Base-by-base conservation (phyloP, 2,329 filamentous ascomycete species). In the Penicillium thymicola region DNA sequence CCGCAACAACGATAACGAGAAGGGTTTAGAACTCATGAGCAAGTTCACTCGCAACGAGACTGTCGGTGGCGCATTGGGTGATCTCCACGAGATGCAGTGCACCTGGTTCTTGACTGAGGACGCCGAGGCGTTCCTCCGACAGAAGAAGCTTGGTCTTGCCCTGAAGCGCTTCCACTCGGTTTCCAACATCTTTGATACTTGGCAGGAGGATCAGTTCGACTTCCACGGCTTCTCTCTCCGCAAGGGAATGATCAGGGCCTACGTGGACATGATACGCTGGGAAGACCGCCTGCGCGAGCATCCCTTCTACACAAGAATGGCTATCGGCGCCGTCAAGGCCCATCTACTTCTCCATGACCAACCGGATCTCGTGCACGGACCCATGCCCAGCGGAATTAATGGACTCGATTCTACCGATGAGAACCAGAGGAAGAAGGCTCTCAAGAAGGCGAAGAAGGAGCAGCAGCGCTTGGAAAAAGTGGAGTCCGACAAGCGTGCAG, bases 191-290 rank as follows among this genome's bases (percentile, higher is more conserved):
- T 99, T 99, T 68, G 93, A 97, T 64, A 86, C 91, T 21, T 99
- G 94, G 94, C 89, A 96, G 71, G 95, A 99, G 72, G 94, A 99
- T 67, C 94, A 99, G 70, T 97, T 97, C 68, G 94, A 99, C 73
- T 99, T 99, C 80, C 95, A 99, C 80, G 91, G 86, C 72, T 99
- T 99, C 76, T 97, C 92, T 21, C 80, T 99, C n/a, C 83, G 94
- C 21, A 99, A 97, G 75, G 95, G 95, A 14, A 93, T 96, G 80
- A 90, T 97, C 59, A 83, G 93, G 55, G 90, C 94, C 1, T 99
- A 99, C 71, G 81, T 99, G 40, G 92, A 97, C 66, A 96, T 99
- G 91, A 82, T 99, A 45, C 85, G 89, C 65, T 99, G 94, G 95
- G 93, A 97, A 72, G 92, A 99, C 70, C 85, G 87, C 59, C 77